Evolutionary conservation across 495 filamentous ascomycete species (phyloP).

Genomic region (Podospora anserina): DNA sequence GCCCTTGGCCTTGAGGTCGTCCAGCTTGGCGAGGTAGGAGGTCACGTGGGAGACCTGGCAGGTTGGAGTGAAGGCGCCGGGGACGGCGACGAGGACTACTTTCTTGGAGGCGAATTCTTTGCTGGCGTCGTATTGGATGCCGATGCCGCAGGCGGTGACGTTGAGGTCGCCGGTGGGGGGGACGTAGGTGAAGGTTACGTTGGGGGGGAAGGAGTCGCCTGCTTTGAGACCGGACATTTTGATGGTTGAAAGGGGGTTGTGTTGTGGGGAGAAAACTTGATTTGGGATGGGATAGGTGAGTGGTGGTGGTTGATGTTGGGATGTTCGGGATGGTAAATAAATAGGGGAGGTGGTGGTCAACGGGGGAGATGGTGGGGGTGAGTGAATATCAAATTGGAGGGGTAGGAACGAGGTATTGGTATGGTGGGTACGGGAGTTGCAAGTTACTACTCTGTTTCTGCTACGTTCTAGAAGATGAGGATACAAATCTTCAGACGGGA

Average conservation of each 20-base stretch:
- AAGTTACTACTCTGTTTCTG: background rate
- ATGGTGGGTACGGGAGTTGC: background rate
- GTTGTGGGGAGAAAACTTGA: background rate
- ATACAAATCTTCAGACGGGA: background rate
- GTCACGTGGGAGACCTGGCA: conserved; percentile 86
- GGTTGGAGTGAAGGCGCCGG: conserved; percentile 92
- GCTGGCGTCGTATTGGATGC: conserved; percentile 76
- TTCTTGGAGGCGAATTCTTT: conserved; percentile 87
- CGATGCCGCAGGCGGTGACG: conserved; percentile 73
- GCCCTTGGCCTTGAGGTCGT: conserved; percentile 73
- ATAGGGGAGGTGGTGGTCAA: background rate
- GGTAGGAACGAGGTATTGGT: background rate
- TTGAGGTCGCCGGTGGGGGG: conserved; percentile 62
- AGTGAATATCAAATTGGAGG: background rate
- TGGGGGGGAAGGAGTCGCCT: conserved; percentile 79
- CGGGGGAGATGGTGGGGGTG: background rate
- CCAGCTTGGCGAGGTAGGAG: conserved; percentile 73
- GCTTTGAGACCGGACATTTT: conserved; percentile 71
- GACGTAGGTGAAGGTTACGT: conserved; percentile 76
- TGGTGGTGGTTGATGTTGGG: background rate
- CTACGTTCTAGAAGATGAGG: background rate
- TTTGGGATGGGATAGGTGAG: background rate
- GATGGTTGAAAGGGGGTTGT: conserved; percentile 5
- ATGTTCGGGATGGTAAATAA: background rate
- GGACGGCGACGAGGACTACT: conserved; percentile 85